A percentile compares a stretch with the other conserved stretches of the same genome.
Conservation (phyloP, 2,329 filamentous ascomycete species). For the Botrytis deweyae region DNA sequence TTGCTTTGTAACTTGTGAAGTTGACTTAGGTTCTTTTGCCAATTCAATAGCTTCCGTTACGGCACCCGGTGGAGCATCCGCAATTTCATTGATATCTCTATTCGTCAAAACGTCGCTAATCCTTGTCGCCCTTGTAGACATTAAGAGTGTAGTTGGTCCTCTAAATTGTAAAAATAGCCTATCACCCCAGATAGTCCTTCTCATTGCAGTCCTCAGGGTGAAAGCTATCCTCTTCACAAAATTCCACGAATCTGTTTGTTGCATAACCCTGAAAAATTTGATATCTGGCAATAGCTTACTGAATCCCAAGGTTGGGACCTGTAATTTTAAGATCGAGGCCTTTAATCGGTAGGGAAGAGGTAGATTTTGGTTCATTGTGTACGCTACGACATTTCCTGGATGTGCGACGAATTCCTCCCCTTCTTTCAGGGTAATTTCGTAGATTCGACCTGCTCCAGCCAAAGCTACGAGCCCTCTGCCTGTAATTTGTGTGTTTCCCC, state of each 20-base stretch:
- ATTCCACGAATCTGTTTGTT: constrained; percentile 71
- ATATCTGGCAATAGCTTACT: constrained; percentile 64
- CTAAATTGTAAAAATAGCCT: constrained; percentile 87
- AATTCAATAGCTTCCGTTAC: constrained; percentile 59
- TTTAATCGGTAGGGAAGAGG: constrained; percentile 87
- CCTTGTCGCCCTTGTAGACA: constrained; percentile 82
- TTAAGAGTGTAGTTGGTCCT: constrained; percentile 79
- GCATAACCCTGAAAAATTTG: constrained; percentile 71
- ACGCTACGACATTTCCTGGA: constrained; percentile 88
- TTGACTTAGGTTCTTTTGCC: constrained; percentile 43
- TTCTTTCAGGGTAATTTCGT: constrained; percentile 75
- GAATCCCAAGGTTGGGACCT: constrained; percentile 69
- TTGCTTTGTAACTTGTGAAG: constrained; percentile 35
- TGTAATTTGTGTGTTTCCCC: constrained; percentile 87
- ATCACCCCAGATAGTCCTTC: constrained; percentile 90
- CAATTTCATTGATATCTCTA: constrained; percentile 86
- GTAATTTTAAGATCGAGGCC: constrained; percentile 70
- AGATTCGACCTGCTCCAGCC: constrained; percentile 83
- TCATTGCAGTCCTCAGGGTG: constrained; percentile 69
- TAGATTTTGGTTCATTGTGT: constrained; percentile 70
- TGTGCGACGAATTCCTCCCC: constrained; percentile 91
- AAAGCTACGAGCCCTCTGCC: constrained; percentile 85
- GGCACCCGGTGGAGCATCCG: constrained; percentile 73
- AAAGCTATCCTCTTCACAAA: constrained; percentile 63
- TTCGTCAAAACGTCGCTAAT: constrained; percentile 75